Evolutionary conservation across 1,139 yeast genomes (phyloP).

Genomic region (Geotrichum restrictum): DNA sequence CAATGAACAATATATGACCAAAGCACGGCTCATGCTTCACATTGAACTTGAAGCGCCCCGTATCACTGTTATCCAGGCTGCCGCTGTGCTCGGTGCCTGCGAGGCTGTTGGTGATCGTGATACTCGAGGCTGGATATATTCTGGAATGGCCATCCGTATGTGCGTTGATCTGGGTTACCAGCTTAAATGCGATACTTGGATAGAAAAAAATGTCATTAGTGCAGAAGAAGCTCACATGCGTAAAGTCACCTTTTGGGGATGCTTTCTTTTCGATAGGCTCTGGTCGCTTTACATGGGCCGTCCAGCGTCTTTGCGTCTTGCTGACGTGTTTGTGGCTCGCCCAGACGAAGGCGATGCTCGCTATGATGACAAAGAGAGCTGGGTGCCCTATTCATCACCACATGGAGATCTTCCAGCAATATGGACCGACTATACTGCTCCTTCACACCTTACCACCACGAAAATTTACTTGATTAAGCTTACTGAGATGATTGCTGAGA

Average conservation of each 20-base stretch:
- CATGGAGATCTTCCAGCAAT: constrained; percentile 15
- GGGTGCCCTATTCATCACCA: constrained; percentile 21
- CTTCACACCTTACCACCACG: constrained; percentile 10
- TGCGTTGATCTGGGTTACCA: constrained; percentile 32
- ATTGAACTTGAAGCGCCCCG: constrained; percentile 23
- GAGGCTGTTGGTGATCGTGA: constrained; percentile 30
- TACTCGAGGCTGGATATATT: constrained; percentile 31
- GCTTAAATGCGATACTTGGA: constrained; percentile 25
- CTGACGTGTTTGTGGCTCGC: constrained; percentile 25
- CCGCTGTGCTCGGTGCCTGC: constrained; percentile 26
- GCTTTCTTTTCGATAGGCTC: constrained; percentile 29
- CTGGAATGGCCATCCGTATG: constrained; percentile 33
- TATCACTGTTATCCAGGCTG: constrained; percentile 29
- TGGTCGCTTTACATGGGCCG: constrained; percentile 32
- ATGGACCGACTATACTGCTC: constrained; percentile 22
- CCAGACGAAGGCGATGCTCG: constrained; percentile 17
- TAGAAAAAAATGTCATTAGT: constrained; percentile 25
- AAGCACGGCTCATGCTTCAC: constrained; percentile 22
- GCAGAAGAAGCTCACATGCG: constrained; percentile 28
- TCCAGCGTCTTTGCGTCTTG: constrained; percentile 27
- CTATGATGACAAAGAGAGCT: constrained; percentile 16
- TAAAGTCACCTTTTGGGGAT: constrained; percentile 31
- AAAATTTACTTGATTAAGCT: constrained; percentile 18
- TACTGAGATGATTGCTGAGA: constrained; percentile 20
- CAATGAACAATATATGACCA: constrained; percentile 17